Evolutionary conservation across 768 basidiomycete genomes (phyloP).

Genomic region (Podaxis sp.): DNA sequence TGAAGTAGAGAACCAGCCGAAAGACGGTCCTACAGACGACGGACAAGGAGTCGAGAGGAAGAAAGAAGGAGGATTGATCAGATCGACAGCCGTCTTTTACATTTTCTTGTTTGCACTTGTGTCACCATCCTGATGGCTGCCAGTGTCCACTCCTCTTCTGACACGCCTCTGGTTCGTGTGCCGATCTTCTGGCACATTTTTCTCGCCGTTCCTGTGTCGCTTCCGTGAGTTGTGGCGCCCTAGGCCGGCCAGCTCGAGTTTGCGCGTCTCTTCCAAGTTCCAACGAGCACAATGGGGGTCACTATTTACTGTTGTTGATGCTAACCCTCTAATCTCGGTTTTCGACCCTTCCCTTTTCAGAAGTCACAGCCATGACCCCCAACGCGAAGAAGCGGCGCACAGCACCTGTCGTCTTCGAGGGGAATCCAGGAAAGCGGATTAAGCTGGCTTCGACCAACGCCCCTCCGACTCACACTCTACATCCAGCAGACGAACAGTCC

Average conservation of each 20-base stretch:
- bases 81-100: conserved; percentile 21
- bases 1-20: conserved; percentile 31
- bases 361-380: neutral
- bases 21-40: conserved; percentile 22
- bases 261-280: neutral
- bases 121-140: conserved; percentile 12
- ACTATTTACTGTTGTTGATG: conserved; percentile 4
- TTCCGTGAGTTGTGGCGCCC: neutral
- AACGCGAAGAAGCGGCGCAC: conserved; percentile 6
- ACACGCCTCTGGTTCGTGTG: conserved; percentile 2
- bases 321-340: neutral
- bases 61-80: conserved; percentile 24
- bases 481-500: neutral
- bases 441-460: neutral
- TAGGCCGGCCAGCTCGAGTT: neutral
- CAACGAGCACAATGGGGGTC: neutral
- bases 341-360: neutral
- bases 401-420: conserved; percentile 3
- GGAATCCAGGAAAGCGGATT: conserved; percentile 5
- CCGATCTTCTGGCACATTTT: neutral
- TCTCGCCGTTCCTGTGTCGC: neutral
- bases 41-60: conserved; percentile 23
- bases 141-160: neutral
- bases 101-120: conserved; percentile 37
- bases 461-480: neutral